Conservation (phyloP, 305 asterid genomes). For the Solanum hybrid region DNA sequence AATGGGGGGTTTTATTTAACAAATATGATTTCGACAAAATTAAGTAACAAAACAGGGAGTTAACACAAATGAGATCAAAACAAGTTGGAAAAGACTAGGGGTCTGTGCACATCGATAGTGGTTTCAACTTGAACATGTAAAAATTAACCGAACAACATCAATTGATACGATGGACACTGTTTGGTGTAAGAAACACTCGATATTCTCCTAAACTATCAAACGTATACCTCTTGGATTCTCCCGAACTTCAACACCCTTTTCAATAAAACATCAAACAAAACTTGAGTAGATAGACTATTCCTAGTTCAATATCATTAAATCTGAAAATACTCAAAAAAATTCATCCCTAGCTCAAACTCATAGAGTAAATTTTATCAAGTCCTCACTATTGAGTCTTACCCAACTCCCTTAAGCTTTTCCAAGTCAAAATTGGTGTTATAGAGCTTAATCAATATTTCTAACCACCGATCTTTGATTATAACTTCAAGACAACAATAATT, state of each 20-base stretch:
- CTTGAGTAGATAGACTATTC: background rate
- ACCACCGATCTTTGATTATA: background rate
- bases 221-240: background rate
- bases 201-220: background rate
- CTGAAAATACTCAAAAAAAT: too few species aligned
- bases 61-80: background rate
- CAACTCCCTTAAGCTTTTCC: background rate
- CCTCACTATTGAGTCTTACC: background rate
- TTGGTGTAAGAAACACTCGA: background rate
- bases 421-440: background rate
- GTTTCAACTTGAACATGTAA: background rate
- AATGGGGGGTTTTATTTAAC: background rate
- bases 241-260: background rate
- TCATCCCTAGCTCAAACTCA: background rate
- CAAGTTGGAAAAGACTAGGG: background rate
- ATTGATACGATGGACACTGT: background rate
- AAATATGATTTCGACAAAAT: too few species aligned
- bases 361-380: background rate
- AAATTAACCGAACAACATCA: background rate
- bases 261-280: background rate
- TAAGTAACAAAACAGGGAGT: background rate
- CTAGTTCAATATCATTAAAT: background rate
- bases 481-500: background rate
- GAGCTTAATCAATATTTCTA: background rate
- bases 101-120: background rate